Evolutionary conservation across 148 eudicot genomes (phyloP), one percentile per base, ranked within the genome.

Genomic region (Rheum nobile): DNA sequence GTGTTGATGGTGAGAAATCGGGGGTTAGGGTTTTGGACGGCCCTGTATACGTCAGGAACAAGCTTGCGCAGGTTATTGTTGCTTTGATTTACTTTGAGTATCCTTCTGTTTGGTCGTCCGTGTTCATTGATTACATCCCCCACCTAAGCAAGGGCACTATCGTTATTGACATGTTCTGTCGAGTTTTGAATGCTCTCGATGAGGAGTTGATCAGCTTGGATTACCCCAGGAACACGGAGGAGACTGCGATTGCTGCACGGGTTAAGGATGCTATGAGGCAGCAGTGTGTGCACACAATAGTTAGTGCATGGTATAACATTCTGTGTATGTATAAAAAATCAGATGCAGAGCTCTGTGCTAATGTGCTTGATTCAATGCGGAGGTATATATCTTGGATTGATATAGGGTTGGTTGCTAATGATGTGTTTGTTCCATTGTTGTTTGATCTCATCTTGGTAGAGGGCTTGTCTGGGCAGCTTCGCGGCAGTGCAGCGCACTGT

Each of bases 151-250:
- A 84, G 79, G 96, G 97, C 14, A 76, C 80, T 5, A 73, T 81
- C n/a, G 97, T 95, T 38, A 90, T 95, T 72, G 99, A 95, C 81
- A 95, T 95, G 99, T 95, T 95, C 75, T 90, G 90, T 81, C 89
- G 99, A 63, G 77, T 95, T 80, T 80, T 95, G 79, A 91, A 92
- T 85, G 86, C 93, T 13, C 76, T 95, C 67, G 99, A 95, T 84
- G 99, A 91, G 79, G 97, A 90, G 59, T 76, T 95, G 73, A 95
- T 95, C 80, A 95, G 97, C 67, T 76, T 85, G 80, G 99, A 95
- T 47, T 95, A 95, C 74, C 93, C 88, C 0, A 86, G 97, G 17
- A 83, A 68, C 77, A 65, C 83, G 0, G 89, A 86, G 39, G 96
- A 91, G 74, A 75, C 79, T 72, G 89, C 88, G 0, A 80, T 83